Evolutionary conservation across 768 basidiomycete species (phyloP).

Genomic region (Pleurotus cornucopiae): DNA sequence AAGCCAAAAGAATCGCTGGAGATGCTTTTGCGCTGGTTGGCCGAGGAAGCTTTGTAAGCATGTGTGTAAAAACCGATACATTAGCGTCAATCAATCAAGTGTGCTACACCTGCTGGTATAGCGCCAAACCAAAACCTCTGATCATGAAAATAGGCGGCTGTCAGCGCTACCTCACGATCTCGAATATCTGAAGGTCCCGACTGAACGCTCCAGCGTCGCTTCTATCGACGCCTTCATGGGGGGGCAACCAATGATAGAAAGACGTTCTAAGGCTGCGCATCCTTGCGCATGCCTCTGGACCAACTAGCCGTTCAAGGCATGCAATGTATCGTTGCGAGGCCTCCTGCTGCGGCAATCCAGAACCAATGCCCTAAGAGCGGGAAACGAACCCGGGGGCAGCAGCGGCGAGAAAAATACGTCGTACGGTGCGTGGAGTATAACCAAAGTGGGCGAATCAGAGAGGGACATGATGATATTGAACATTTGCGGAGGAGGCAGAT

Average conservation of each 20-base stretch:
- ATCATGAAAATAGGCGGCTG: too few relatives aligned
- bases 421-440: neutral
- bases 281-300: neutral
- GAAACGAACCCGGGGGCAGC: neutral
- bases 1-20: slow-evolving; percentile 52
- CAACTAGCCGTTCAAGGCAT: neutral
- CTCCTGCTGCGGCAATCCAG: neutral
- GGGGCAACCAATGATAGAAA: neutral
- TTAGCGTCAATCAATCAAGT: too few relatives aligned
- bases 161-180: too few relatives aligned
- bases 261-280: neutral
- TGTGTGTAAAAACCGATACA: too few relatives aligned
- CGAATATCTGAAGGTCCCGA: neutral
- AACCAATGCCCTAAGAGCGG: neutral
- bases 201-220: neutral
- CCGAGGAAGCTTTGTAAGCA: slow-evolving; percentile 15
- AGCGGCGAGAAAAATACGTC: neutral
- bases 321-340: neutral
- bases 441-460: too few relatives aligned
- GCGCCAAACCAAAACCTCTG: too few relatives aligned
- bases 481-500: neutral
- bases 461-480: neutral
- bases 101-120: too few relatives aligned
- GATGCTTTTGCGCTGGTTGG: slow-evolving; percentile 47
- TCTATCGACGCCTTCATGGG: neutral